phyloP scores from a whole-genome alignment of 495 filamentous ascomycete species.

The Aspergillus hancockii region DNA sequence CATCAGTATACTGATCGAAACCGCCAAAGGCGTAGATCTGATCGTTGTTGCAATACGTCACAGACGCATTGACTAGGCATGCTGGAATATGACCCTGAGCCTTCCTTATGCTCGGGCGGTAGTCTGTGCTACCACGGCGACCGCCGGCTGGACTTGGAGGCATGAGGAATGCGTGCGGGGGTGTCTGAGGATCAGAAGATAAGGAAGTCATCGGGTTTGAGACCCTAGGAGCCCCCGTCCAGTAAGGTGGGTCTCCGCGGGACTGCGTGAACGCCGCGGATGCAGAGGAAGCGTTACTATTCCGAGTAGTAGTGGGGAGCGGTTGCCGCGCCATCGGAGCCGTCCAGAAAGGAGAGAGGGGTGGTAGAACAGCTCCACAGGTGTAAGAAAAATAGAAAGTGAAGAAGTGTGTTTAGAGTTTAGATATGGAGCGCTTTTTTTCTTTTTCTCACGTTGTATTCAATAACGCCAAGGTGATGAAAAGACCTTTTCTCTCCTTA shows the following conservation, averaged over 20 bases:
- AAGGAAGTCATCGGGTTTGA: slow-evolving; percentile 31
- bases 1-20: slow-evolving; percentile 98
- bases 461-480: not conserved
- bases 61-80: slow-evolving; percentile 95
- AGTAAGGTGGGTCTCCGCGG: slow-evolving; percentile 41
- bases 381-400: not conserved
- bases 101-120: slow-evolving; percentile 77
- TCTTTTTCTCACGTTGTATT: not conserved
- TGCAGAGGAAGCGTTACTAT: slow-evolving; percentile 22
- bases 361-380: not conserved
- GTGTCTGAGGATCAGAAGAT: slow-evolving; percentile 33
- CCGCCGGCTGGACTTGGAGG: slow-evolving; percentile 70
- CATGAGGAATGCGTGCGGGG: slow-evolving; percentile 79
- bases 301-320: slow-evolving; percentile 24
- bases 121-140: slow-evolving; percentile 63
- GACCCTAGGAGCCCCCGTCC: slow-evolving; percentile 31
- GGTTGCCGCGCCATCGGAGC: slow-evolving; percentile 33
- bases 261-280: slow-evolving; percentile 23
- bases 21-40: slow-evolving; percentile 97
- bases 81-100: slow-evolving; percentile 86
- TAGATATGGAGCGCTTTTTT: not conserved
- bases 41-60: slow-evolving; percentile 94
- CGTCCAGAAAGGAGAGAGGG: slow-evolving; percentile 6
- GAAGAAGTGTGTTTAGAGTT: not conserved
- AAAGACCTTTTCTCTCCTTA: not conserved